phyloP scores from a whole-genome alignment of 2,329 filamentous ascomycete genomes.

The Aureobasidium sp. region DNA sequence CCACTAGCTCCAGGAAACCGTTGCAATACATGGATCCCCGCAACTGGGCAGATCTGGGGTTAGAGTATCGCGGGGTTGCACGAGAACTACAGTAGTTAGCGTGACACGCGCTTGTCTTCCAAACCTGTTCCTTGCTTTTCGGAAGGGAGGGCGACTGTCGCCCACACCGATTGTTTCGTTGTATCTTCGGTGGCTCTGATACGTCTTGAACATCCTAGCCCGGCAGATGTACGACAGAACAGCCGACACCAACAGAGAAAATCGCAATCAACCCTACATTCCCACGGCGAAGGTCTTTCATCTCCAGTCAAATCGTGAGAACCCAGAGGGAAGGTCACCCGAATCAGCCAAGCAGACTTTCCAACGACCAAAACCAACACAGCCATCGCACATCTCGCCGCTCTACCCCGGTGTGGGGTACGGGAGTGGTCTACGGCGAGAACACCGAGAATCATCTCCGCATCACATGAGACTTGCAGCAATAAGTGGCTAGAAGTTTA shows the following conservation, averaged over 20 bases:
- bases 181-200: not conserved
- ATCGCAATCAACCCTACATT: not conserved
- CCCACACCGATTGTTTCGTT: not conserved
- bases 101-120: not conserved
- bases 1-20: constrained; percentile 1
- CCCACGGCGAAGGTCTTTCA: not conserved
- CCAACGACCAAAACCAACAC: not conserved
- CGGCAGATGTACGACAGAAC: not conserved
- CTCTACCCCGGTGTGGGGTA: not conserved
- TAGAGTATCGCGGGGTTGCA: not conserved
- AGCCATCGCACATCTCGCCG: not conserved
- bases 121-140: not conserved
- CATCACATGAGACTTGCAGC: not conserved
- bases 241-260: not conserved
- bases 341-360: constrained; percentile 1
- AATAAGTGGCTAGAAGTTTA: not conserved
- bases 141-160: constrained; percentile 1
- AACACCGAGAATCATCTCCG: not conserved
- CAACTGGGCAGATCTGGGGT: constrained; percentile 1
- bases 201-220: not conserved
- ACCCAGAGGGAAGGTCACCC: not conserved
- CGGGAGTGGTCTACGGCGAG: not conserved
- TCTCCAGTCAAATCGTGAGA: not conserved
- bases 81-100: not conserved
- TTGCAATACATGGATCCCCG: not conserved